Evolutionary conservation across 176 grass and related monocot genomes (phyloP), one percentile per base, ranked within the genome.

Genomic region (Alloteropsis semialata): DNA sequence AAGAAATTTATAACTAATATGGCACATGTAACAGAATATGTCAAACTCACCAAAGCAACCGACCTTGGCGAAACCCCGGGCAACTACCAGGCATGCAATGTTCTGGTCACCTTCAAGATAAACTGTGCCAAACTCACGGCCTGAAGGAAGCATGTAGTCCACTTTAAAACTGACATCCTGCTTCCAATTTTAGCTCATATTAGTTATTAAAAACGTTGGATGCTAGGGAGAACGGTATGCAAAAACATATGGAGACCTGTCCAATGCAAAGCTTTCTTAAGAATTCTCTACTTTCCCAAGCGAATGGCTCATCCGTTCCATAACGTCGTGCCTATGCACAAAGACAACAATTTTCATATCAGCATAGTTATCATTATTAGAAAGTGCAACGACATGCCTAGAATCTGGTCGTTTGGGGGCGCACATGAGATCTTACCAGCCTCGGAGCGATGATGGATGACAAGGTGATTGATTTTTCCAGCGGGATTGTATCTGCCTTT

Each of bases 211-310:
- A 49, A 49, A 57, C 10, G 45, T 12, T 37, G 12, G 49, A 64
- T 53, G 27, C 25, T 46, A 30, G n/a, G n/a, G n/a, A n/a, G n/a
- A n/a, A n/a, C n/a, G n/a, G n/a, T n/a, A n/a, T n/a, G n/a, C n/a
- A n/a, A n/a, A 77, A 14, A 22, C 25, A 81, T 18, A 84, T 53
- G 10, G 1, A 46, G 22, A 98, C 96, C 92, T 98, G 85, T 84
- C 96, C 96, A 25, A 98, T 65, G 74, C 95, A 98, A 5, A 86
- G 84, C 27, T 93, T 91, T 69, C 96, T 98, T 21, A 95, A 34
- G 43, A 80, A 95, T n/a, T 98, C 96, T 45, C 87, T 95, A 68
- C 96, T 98, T 22, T 92, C 88, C 96, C 96, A 98, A 50, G 96
- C 96, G 88, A 98, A 98, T 22, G 96, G 90, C 60, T 98, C 96